A percentile compares a stretch with the other conserved stretches of the same genome.
These are phyloP conservation scores for Knufia fluminis DNA, from an alignment of 2,329 filamentous ascomycete species.

Conservation along the genomic window DNA sequence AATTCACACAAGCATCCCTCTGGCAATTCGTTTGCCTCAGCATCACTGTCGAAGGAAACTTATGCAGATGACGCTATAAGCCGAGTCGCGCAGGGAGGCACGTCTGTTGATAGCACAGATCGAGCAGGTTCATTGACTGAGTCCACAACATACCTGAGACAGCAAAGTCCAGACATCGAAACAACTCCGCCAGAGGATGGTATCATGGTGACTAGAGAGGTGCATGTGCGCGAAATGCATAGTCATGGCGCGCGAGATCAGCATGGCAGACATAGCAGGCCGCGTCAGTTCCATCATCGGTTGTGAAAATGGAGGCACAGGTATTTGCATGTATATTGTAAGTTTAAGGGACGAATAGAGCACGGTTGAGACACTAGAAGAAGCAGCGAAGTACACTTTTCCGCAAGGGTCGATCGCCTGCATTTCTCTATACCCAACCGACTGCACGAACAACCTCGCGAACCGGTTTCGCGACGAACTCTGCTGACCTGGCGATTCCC, in stretches of 20 bases:
- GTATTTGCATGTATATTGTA: not conserved
- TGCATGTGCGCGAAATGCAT: not conserved
- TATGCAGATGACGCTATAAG: too few relatives aligned
- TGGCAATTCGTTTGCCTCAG: not conserved
- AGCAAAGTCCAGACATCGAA: not conserved
- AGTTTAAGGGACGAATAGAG: too few relatives aligned
- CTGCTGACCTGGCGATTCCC: too few relatives aligned
- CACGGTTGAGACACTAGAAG: too few relatives aligned
- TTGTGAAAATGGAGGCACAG: not conserved
- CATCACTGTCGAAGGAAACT: constrained; percentile 1
- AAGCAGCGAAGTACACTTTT: too few relatives aligned
- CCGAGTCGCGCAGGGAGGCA: not conserved
- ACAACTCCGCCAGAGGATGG: not conserved
- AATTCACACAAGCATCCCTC: not conserved
- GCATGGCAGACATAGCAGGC: not conserved
- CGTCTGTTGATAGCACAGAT: not conserved
- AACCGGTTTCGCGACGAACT: too few relatives aligned
- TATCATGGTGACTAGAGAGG: constrained; percentile 3
- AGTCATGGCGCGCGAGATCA: not conserved
- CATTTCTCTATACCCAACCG: too few relatives aligned
- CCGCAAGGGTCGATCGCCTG: too few relatives aligned
- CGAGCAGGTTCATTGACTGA: not conserved
- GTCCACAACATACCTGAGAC: constrained; percentile 2
- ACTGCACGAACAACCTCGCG: too few relatives aligned
- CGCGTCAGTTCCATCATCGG: not conserved